These are phyloP conservation scores for Aspergillus egyptiacus DNA, from an alignment of 495 filamentous ascomycete genomes.

Conservation along the genomic window DNA sequence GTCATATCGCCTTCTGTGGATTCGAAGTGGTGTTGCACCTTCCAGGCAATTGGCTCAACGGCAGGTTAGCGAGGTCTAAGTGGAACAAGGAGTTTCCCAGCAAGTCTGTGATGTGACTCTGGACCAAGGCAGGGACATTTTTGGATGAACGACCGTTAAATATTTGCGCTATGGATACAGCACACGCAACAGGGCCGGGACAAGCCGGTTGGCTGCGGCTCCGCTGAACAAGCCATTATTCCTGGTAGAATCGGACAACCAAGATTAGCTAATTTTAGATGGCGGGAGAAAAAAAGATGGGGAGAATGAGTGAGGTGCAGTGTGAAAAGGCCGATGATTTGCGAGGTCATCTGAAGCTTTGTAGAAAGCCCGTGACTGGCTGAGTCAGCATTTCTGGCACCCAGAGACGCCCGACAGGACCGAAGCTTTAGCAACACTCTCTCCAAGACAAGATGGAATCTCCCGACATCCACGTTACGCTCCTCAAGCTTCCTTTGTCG, in stretches of 20 bases:
- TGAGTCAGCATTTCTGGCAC: not conserved
- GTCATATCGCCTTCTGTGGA: constrained; percentile 26
- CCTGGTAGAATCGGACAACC: not conserved
- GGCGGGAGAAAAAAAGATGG: not conserved
- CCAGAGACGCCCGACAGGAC: not conserved
- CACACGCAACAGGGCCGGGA: constrained; percentile 41
- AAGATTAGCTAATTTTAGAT: too few species aligned
- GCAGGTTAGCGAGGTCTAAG: constrained; percentile 47
- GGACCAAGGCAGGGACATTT: constrained; percentile 44
- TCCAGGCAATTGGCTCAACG: constrained; percentile 35
- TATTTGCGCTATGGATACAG: constrained; percentile 52
- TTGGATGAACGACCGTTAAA: constrained; percentile 39
- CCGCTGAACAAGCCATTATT: too few species aligned
- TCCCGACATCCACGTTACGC: not conserved
- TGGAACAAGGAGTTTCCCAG: constrained; percentile 41
- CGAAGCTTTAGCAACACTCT: too few species aligned
- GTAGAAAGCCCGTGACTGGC: not conserved
- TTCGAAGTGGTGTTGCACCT: constrained; percentile 10
- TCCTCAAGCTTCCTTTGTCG: not conserved
- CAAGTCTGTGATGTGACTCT: constrained; percentile 45
- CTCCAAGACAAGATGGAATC: not conserved
- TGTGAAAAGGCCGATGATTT: not conserved
- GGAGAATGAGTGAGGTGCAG: not conserved
- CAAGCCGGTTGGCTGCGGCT: not conserved
- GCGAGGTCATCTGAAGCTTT: not conserved